These are phyloP conservation scores for Xylariales sp. DNA, from an alignment of 2,329 filamentous ascomycete species.

Conservation along the genomic window DNA sequence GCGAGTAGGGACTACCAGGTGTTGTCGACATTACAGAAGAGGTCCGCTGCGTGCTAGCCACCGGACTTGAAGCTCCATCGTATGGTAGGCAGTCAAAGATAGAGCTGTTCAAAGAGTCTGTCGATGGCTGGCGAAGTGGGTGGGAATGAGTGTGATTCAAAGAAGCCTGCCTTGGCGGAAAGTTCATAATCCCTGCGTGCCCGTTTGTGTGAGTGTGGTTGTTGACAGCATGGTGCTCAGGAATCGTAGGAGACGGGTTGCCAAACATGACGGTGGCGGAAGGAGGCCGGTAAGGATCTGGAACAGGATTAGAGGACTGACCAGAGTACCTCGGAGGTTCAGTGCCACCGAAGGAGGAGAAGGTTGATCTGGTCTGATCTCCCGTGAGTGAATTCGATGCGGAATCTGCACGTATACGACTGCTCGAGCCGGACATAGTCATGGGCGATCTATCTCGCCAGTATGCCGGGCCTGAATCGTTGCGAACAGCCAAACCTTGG, in stretches of 20 bases:
- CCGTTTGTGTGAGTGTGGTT: conserved; percentile 12
- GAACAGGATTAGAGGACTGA: conserved; percentile 4
- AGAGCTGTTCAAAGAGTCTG: conserved; percentile 32
- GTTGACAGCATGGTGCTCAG: conserved; percentile 16
- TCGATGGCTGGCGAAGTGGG: conserved; percentile 25
- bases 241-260: conserved; percentile 15
- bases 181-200: conserved; percentile 14
- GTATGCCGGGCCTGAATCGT: not conserved
- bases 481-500: not conserved
- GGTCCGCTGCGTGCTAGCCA: conserved; percentile 15
- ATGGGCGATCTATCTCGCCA: conserved; percentile 1
- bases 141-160: conserved; percentile 16
- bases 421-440: not conserved
- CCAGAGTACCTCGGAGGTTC: conserved; percentile 7
- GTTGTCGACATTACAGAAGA: conserved; percentile 13
- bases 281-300: conserved; percentile 14
- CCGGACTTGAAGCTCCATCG: conserved; percentile 17
- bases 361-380: conserved; percentile 1
- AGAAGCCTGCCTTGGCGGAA: conserved; percentile 21
- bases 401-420: conserved; percentile 2
- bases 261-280: conserved; percentile 15
- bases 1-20: conserved; percentile 14
- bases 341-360: not conserved
- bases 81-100: conserved; percentile 28
- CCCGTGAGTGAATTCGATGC: too few relatives aligned